Base-by-base conservation (phyloP, 2,329 filamentous ascomycete species). In the Epichloe amarillans region DNA sequence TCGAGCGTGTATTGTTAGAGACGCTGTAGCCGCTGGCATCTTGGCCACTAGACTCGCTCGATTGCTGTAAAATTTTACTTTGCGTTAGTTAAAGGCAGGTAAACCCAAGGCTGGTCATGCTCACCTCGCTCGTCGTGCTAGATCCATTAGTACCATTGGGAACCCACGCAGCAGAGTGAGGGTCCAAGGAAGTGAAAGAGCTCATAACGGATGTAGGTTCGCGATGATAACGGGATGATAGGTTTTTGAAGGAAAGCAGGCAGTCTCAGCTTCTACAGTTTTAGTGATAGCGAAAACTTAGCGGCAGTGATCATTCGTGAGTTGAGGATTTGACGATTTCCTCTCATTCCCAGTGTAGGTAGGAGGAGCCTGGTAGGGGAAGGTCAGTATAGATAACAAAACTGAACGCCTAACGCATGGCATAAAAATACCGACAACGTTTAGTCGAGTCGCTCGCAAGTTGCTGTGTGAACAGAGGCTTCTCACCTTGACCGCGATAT, bases 121-220 rank as follows among this genome's bases (percentile, higher is more conserved):
- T 51, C 35, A 53, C 52, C 42, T 53, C 52, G 42, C 52, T 51
- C 3, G 19, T 42, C 11, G 42, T 43, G 21, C 46, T 51, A 2
- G 45, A 53, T 10, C 8, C n/a, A 4, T 35, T 37, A 12, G 14
- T 11, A 6, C 40, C 19, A 14, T 41, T 44, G 1, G 42, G 49
- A 19, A 46, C 33, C 52, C 52, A 53, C 30, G 47, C 41, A 37
- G 42, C 52, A 14, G 46, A 51, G 10, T 46, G 36, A 45, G 52
- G 52, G 15, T 53, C 38, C 11, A 51, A 46, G 12, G 39, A 21
- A 4, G 46, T 43, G 7, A 26, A 15, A 37, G 39, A 36, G 23
- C 51, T 47, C 51, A 52, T 52, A 23, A 8, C 23, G 38, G 6
- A 19, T 30, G 10, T 6, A 23, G 17, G 14, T 37, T 46, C 12